Base-by-base conservation (phyloP, 2,329 filamentous ascomycete species). In the Fusarium nodosum region DNA sequence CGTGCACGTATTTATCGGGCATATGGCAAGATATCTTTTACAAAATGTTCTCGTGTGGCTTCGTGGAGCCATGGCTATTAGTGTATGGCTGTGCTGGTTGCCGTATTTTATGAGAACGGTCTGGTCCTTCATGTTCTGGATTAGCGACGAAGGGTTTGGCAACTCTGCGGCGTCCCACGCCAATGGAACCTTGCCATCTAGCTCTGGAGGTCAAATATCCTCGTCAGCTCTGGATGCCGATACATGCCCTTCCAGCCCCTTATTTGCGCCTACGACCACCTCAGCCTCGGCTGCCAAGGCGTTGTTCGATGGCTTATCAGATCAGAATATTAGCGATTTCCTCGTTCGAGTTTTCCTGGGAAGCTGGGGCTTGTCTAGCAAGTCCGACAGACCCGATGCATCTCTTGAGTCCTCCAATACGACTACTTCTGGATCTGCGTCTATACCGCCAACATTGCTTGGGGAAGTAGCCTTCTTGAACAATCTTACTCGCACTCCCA, bases 61-160 rank as follows among this genome's bases (percentile, higher is more conserved):
- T 64, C 89, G 96, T 36, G 93, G 90, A 42, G 79, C 90, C 30
- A 81, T 98, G 53, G 96, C 98, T 33, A 86, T 87, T 13, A 90
- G 90, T 57, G 93, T 99, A 24, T 99, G 97, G 96, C 84, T 97
- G 24, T 89, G 91, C 51, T 90, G 92, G 83, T 85, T 99, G 47
- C 96, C 96, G 3, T 97, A 93, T 82, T 88, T 92, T 47, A 97
- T 98, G 87, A 89, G 97, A 74, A 91, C 92, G 38, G 90, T 97
- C 47, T 99, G 96, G 97, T 89, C 95, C 39, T 91, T 93, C 64
- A 86, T 98, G 71, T 98, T 99, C 81, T 99, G 94, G 94, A 83
- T 97, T 66, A 94, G 92, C 64, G 94, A 97, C 85, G 93, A 82
- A 85, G 93, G 87, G 4, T 78, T 88, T 7, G 82, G 84, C 13